Evolutionary conservation across 306 rosid genomes (phyloP).

Genomic region (Ormosia emarginata): DNA sequence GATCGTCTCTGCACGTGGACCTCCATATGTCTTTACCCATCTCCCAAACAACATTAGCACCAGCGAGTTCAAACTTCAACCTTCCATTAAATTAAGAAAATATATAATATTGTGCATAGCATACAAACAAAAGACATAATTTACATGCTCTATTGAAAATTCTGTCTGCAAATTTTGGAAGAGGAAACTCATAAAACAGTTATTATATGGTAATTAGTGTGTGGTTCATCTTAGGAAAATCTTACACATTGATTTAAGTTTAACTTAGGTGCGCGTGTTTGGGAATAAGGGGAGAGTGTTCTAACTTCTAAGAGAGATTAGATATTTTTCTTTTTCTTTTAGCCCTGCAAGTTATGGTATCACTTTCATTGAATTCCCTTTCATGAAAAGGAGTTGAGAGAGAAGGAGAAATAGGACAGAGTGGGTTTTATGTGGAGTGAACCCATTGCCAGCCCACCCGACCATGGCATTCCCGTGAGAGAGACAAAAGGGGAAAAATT

Average conservation of each 20-base stretch:
- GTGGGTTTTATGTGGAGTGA: constrained; percentile 54
- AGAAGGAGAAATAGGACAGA: constrained; percentile 42
- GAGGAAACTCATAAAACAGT: constrained; percentile 18
- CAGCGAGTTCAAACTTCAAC: constrained; percentile 50
- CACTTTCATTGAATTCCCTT: constrained; percentile 57
- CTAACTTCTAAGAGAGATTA: constrained; percentile 10
- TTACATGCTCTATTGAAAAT: constrained; percentile 1
- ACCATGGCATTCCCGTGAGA: constrained; percentile 92
- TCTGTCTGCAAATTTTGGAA: constrained; percentile 10
- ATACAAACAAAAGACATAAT: constrained; percentile 34
- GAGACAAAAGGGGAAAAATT: constrained; percentile 49
- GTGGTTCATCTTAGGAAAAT: constrained; percentile 3
- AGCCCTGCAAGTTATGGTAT: constrained; percentile 38
- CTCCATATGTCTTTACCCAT: constrained; percentile 42
- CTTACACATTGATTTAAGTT: background rate
- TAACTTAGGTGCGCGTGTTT: background rate
- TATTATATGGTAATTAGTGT: constrained; percentile 9
- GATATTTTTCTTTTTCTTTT: background rate
- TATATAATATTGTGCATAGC: constrained; percentile 21
- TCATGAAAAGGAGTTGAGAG: constrained; percentile 56
- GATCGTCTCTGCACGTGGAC: constrained; percentile 74
- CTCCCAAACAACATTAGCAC: constrained; percentile 46
- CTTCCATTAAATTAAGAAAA: constrained; percentile 29
- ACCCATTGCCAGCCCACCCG: constrained; percentile 79
- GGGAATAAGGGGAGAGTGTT: constrained; percentile 17